Percentiles rank a stretch among this genome's conserved stretches.
phyloP scores from a whole-genome alignment of 1,284 basidiomycete genomes.

The Grifola frondosa region DNA sequence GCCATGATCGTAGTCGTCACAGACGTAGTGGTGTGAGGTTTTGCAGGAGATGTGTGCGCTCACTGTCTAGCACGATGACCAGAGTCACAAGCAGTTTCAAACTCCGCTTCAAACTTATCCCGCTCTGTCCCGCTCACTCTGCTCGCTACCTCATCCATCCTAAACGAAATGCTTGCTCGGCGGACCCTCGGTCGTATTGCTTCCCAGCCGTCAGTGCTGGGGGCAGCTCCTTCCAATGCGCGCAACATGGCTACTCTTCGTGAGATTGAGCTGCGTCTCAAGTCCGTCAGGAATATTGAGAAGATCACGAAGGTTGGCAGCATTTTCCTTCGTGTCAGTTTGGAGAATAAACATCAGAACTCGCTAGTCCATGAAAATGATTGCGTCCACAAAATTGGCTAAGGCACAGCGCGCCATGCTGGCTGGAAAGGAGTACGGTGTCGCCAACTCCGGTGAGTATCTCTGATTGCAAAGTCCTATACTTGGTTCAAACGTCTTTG shows the following conservation, averaged over 20 bases:
- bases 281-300: conserved; percentile 97
- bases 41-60: conserved; percentile 10
- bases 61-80: conserved; percentile 15
- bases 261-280: conserved; percentile 95
- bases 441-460: conserved; percentile 86
- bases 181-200: conserved; percentile 64
- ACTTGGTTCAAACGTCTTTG: conserved; percentile 2
- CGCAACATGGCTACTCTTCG: conserved; percentile 96
- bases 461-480: neutral
- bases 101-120: conserved; percentile 21
- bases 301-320: conserved; percentile 91
- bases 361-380: conserved; percentile 96
- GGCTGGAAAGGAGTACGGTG: conserved; percentile 91
- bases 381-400: conserved; percentile 95
- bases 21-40: conserved; percentile 20
- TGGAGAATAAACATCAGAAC: neutral
- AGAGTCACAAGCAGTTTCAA: conserved; percentile 7
- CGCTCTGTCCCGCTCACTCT: conserved; percentile 22
- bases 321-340: neutral
- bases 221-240: conserved; percentile 62
- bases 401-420: conserved; percentile 96
- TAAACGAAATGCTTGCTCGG: conserved; percentile 55
- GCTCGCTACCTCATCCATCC: conserved; percentile 4
- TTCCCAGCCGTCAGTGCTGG: conserved; percentile 54
- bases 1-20: conserved; percentile 36